Evolutionary conservation across 139 green algal species (phyloP), one percentile per base, ranked within the genome.

Genomic region (Dunaliella primolecta): DNA sequence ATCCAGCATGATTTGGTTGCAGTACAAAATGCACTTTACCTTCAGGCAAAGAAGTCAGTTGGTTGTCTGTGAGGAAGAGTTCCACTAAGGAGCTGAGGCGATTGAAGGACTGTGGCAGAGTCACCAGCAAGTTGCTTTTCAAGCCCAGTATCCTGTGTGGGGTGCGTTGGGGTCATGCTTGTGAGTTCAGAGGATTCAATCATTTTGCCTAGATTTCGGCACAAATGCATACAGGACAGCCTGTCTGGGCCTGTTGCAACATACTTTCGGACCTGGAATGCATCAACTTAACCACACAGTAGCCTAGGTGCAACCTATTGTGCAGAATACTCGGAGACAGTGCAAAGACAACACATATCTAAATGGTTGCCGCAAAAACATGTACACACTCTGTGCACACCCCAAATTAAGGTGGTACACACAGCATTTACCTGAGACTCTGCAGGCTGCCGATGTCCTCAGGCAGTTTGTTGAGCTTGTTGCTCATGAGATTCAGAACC

Each of bases 31-130:
- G 15, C 46, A 64, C 15, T 64, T 83, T 27, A 89, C 84, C 85
- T 30, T 87, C 72, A 0, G 95, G 95, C 57, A 98, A 89, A 1
- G n/a, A 74, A 30, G 84, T 80, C 30, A 97, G 89, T 21, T 82
- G 20, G 87, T 97, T 97, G 86, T 96, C 93, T 24, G 93, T 95
- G 34, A 95, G 79, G 80, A 94, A 94, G 2, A 95, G 85, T 85
- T 94, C 91, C 34, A 94, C 92, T 37, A 94, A 85, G 29, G 34
- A 64, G 0, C 34, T 85, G 3, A 93, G 82, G 30, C 70, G 34
- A n/a, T 70, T 86, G 82, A 93, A 85, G 78, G 57, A 86, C 34
- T 64, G 46, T 29, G 92, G 92, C 80, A 94, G 86, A 21, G 36
- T 11, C 1, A 34, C 64, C 34, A 94, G 84, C 81, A 83, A 71